Base-by-base conservation (phyloP, 2,329 filamentous ascomycete species). In the Fusarium sublunatum region DNA sequence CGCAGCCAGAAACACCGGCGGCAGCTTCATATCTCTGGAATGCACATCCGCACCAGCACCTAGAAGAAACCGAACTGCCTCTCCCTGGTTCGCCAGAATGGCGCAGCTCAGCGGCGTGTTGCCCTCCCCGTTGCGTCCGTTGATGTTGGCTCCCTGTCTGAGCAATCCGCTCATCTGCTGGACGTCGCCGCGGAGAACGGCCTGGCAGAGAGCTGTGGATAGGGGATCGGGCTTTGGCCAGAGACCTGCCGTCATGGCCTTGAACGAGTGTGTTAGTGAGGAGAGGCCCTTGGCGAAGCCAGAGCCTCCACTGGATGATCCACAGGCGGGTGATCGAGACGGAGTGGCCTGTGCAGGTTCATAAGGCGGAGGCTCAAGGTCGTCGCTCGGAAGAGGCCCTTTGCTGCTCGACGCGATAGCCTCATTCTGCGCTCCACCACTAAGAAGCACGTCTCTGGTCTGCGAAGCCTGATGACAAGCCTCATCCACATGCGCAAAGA, bases 191-290 rank as follows among this genome's bases (percentile, higher is more conserved):
- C 67, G 63, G 1, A 71, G 61, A 3, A 72, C 69, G 1, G 76
- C 76, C 31, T 77, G 69, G 13, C 76, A 78, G 15, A 77, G 71
- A 1, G 76, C 75, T 1, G 74, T 73, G 1, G 75, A 76, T 4
- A 78, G 55, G 2, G 76, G 76, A 12, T 77, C 76, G 0, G 76
- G 75, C n/a, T 76, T 76, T 0, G 74, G 31, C 24, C 69, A 64
- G 6, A 78, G 58, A 7, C 61, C 62, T 7, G 73, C 60, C 1
- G 75, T 75, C 53, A 77, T 70, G 10, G 75, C 76, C 19, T 74
- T 77, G 64, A 77, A 74, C 0, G 74, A 73, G 22, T 73, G 69
- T 3, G 72, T 72, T 24, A 78, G 24, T 1, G 74, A 74, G 2
- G 72, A 73, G 24, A 74, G 22, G 1, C 69, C 62, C 19, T 67